These are phyloP conservation scores for Uronychia binucleata DNA, from an alignment of 73 alveolate species.

Conservation along the genomic window DNA sequence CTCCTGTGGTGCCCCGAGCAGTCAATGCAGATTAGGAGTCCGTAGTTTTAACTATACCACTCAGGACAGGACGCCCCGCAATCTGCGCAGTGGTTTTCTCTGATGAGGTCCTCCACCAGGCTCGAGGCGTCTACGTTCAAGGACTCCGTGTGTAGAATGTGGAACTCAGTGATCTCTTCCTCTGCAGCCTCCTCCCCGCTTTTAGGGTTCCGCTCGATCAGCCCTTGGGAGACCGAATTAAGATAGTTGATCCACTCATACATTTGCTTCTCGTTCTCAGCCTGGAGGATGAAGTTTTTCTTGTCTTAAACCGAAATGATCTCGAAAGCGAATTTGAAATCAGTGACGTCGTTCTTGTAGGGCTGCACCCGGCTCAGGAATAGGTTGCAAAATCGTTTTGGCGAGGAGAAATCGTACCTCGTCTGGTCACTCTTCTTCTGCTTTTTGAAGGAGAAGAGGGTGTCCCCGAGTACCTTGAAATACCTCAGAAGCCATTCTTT, in stretches of 20 bases:
- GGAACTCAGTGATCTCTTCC: background rate
- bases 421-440: background rate
- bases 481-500: conserved; percentile 29
- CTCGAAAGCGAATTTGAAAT: conserved; percentile 20
- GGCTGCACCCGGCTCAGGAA: conserved; percentile 18
- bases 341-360: conserved; percentile 3
- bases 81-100: conserved; percentile 73
- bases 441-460: conserved; percentile 12
- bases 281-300: conserved; percentile 8
- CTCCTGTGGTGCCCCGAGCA: conserved; percentile 89
- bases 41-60: conserved; percentile 76
- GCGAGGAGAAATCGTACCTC: conserved; percentile 14
- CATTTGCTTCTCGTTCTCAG: conserved; percentile 6
- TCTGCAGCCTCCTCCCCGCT: background rate
- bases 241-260: conserved; percentile 29
- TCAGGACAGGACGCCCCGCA: conserved; percentile 76
- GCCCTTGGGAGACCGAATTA: conserved; percentile 7
- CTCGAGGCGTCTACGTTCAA: background rate
- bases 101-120: background rate
- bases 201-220: conserved; percentile 1
- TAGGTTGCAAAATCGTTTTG: conserved; percentile 8
- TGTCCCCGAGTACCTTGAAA: conserved; percentile 7
- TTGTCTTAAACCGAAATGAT: conserved; percentile 27
- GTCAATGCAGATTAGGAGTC: conserved; percentile 84
- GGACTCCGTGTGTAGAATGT: background rate